Percentiles rank a stretch among this genome's conserved stretches.
Evolutionary conservation across 2,329 filamentous ascomycete genomes (phyloP).

Genomic region (Microdochium nivale): DNA sequence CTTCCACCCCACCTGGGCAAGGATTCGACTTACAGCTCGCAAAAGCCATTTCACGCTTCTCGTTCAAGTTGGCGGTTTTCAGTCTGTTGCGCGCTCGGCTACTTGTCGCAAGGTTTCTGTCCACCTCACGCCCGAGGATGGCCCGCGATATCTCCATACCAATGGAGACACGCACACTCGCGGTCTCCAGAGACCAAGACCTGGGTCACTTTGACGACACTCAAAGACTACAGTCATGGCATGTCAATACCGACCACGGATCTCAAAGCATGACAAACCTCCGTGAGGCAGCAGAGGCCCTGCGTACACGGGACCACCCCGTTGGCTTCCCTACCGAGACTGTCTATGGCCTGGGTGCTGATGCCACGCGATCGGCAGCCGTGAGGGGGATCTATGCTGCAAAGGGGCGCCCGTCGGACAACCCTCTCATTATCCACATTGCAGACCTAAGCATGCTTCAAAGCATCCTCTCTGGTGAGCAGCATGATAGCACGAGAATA

Average conservation of each 20-base stretch:
- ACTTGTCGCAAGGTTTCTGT: not conserved
- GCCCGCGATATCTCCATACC: not conserved
- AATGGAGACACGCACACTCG: not conserved
- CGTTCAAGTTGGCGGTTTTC: not conserved
- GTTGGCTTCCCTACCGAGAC: slow-evolving; percentile 97
- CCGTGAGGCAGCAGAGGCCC: not conserved
- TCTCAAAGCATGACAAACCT: not conserved
- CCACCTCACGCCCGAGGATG: not conserved
- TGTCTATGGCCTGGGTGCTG: slow-evolving; percentile 93
- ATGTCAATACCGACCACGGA: slow-evolving; percentile 10
- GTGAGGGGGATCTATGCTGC: slow-evolving; percentile 88
- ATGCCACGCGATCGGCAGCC: slow-evolving; percentile 76
- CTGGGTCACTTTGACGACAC: not conserved
- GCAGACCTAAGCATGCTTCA: slow-evolving; percentile 72
- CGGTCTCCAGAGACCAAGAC: not conserved
- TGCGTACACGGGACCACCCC: slow-evolving; percentile 49
- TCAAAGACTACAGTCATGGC: slow-evolving; percentile 14
- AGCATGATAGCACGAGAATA: not conserved
- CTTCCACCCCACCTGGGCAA: not conserved
- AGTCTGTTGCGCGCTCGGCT: not conserved
- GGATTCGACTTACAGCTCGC: not conserved
- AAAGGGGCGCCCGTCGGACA: slow-evolving; percentile 86
- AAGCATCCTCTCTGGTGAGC: slow-evolving; percentile 36
- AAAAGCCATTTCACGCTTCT: not conserved
- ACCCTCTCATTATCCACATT: slow-evolving; percentile 90